phyloP scores from a whole-genome alignment of 805 yeast genomes.

The Saturnispora kantuleensis region DNA sequence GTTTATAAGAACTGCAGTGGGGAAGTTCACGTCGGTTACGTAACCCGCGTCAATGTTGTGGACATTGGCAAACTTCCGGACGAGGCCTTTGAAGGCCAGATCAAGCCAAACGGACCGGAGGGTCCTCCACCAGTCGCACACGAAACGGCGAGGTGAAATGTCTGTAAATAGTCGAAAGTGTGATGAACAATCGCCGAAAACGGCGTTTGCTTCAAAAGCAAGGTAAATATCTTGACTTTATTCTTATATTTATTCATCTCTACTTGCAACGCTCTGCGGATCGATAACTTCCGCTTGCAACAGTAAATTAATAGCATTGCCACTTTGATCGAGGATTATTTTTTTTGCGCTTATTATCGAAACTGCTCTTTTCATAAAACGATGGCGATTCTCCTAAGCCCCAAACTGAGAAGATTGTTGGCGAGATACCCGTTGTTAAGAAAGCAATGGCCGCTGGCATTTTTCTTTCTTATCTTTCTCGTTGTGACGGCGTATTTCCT shows the following conservation, averaged over 20 bases:
- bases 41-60: slow-evolving; percentile 7
- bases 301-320: no score
- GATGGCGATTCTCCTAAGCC: slow-evolving; percentile 8
- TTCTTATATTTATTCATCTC: no score
- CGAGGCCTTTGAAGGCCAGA: slow-evolving; percentile 4
- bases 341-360: no score
- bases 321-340: no score
- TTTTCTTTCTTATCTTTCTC: neutral
- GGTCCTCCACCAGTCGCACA: no score
- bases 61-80: slow-evolving; percentile 7
- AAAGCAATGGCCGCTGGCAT: slow-evolving; percentile 1
- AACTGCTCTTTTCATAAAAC: neutral
- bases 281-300: no score
- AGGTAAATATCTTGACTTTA: no score
- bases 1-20: slow-evolving; percentile 12
- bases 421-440: slow-evolving; percentile 1
- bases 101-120: slow-evolving; percentile 6
- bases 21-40: slow-evolving; percentile 14
- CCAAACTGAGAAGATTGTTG: slow-evolving; percentile 1
- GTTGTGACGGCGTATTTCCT: neutral
- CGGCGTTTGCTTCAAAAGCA: no score
- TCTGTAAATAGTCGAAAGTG: no score
- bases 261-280: no score
- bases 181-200: no score
- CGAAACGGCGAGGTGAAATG: no score